Evolutionary conservation across 495 filamentous ascomycete species (phyloP), one percentile per base, ranked within the genome.

Genomic region (Tirmania nivea): DNA sequence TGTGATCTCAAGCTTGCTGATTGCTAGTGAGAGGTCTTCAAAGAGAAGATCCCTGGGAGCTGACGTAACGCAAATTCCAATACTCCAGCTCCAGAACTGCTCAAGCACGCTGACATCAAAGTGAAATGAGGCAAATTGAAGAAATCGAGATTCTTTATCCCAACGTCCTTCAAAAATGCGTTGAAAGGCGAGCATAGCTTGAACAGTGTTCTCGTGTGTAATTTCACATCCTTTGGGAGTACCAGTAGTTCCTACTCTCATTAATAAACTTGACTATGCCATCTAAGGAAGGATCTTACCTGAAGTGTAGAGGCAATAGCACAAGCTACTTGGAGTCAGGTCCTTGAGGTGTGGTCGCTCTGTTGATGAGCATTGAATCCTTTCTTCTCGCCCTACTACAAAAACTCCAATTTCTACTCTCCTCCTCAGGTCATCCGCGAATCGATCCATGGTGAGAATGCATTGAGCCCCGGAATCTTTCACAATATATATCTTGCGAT

Each of bases 31-130:
- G 10, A 93, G 66, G 60, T 92, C 83, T 54, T 85, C 78, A 34
- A 90, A 78, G 9, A 92, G 75, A 9, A 89, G 56, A 60, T 90
- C 84, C 55, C 80, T 73, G 0, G 84, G 80, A 3, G 80, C 84
- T 14, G 82, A 81, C 1, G 83, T 80, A 6, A 90, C 76, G 10
- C 79, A 79, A 47, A 90, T 84, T 8, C 85, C 84, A 10, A 86
- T 79, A 49, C 76, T 84, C 86, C 86, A 92, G 50, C 76, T 85
- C 83, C 83, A 90, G 64, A 83, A 92, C 58, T 89, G 84, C 63
- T 93, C 86, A 14, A 90, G 69, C 7, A 90, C 82, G 31, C 81
- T 85, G 19, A 90, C 85, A 59, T 93, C 85, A 55, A 93, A 93
- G 63, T 89, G 84, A 52, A 87, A 83, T 0, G 83, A 85, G 8